A percentile compares a stretch with the other conserved stretches of the same genome.
Evolutionary conservation across 768 basidiomycete genomes (phyloP).

Genomic region (Galerina marginata): DNA sequence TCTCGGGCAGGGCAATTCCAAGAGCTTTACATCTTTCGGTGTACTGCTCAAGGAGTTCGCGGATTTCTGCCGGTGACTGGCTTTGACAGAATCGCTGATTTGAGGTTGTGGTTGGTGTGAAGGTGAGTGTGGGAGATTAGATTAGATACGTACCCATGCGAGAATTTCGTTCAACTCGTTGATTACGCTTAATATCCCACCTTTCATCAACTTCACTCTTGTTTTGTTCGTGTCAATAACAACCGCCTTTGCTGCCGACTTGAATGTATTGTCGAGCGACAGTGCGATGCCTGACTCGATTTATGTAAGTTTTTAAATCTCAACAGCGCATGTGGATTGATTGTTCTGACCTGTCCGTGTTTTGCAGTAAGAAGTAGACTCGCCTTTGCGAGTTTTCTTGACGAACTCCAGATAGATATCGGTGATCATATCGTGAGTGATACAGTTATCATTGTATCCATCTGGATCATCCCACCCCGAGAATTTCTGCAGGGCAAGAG

Average conservation of each 20-base stretch:
- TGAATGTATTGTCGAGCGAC: constrained; percentile 11
- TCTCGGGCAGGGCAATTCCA: background rate
- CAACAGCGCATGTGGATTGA: too few species aligned
- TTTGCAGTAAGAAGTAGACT: background rate
- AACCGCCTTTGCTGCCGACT: constrained; percentile 1
- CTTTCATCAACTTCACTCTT: constrained; percentile 5
- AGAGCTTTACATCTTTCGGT: background rate
- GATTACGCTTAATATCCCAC: constrained; percentile 6
- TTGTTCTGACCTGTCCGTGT: constrained; percentile 11
- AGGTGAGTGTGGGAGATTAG: background rate
- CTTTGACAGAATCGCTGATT: constrained; percentile 11
- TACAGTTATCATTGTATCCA: constrained; percentile 5
- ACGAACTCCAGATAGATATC: constrained; percentile 7
- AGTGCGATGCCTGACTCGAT: background rate
- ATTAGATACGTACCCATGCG: constrained; percentile 1
- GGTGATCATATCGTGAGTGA: constrained; percentile 10
- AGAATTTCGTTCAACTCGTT: constrained; percentile 7
- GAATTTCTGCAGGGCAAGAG: background rate
- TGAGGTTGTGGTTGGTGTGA: background rate
- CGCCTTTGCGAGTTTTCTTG: background rate
- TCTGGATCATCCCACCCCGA: background rate
- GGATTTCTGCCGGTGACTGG: background rate
- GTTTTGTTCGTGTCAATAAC: constrained; percentile 1
- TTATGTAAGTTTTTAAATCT: background rate
- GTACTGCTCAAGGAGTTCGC: background rate